phyloP scores from a whole-genome alignment of 1,284 basidiomycete species.

The Trichosporon sp. region DNA sequence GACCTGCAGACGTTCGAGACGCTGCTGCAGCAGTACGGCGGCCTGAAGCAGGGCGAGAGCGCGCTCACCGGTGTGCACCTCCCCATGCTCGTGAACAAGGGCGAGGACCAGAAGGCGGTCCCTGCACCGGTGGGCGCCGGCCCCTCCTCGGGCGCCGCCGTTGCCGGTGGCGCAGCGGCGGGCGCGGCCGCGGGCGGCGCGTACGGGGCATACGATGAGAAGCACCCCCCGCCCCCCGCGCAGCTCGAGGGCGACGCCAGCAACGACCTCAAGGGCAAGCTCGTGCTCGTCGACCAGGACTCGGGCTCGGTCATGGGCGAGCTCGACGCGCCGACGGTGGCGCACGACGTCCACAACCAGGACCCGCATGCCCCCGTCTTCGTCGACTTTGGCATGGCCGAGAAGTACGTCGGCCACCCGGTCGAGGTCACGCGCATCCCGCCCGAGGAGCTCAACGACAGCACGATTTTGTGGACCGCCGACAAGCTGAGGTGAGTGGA shows the following conservation, averaged over 20 bases:
- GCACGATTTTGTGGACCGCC: conserved; percentile 65
- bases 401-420: conserved; percentile 45
- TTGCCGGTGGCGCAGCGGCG: conserved; percentile 8
- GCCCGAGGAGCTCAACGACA: conserved; percentile 59
- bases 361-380: conserved; percentile 63
- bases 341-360: conserved; percentile 49
- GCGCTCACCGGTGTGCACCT: conserved; percentile 28
- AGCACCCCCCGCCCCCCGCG: conserved; percentile 4
- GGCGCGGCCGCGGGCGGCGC: background rate
- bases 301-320: conserved; percentile 70
- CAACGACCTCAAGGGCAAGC: conserved; percentile 58
- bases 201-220: background rate
- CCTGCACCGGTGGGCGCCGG: conserved; percentile 12
- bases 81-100: conserved; percentile 10
- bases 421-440: conserved; percentile 57
- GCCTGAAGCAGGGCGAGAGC: conserved; percentile 31
- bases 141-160: background rate
- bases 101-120: background rate
- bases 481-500: conserved; percentile 55
- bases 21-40: conserved; percentile 63
- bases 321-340: conserved; percentile 60
- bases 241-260: background rate
- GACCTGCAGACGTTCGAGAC: conserved; percentile 67
- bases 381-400: conserved; percentile 61
- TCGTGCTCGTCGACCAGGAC: conserved; percentile 69